phyloP scores from a whole-genome alignment of 345 rosid species.

The Melaleuca alternifolia region DNA sequence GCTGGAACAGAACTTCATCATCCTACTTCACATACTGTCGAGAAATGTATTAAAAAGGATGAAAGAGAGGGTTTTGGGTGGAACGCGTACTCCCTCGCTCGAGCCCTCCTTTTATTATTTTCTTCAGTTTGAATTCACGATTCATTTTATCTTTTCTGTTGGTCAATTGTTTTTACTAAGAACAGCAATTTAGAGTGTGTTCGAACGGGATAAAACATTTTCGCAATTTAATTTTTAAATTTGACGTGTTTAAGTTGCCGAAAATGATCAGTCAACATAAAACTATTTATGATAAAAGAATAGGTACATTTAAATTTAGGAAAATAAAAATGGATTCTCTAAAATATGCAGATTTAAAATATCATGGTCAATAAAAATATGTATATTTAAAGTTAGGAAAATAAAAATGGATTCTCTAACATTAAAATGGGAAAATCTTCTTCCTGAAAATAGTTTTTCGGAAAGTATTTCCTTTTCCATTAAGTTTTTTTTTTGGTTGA shows the following conservation, averaged over 20 bases:
- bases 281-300: background rate
- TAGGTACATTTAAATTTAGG: background rate
- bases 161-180: background rate
- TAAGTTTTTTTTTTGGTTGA: background rate
- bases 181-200: background rate
- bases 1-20: background rate
- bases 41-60: background rate
- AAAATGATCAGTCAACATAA: no score
- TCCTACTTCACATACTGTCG: background rate
- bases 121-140: background rate
- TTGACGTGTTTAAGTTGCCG: no score
- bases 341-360: no score
- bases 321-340: background rate
- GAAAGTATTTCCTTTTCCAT: background rate
- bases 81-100: background rate
- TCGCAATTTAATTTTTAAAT: no score
- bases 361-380: background rate
- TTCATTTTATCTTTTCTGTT: background rate
- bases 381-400: background rate
- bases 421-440: rapidly evolving
- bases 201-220: background rate
- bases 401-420: background rate
- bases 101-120: background rate
- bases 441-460: background rate
- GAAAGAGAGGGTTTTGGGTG: background rate